A percentile compares a stretch with the other conserved stretches of the same genome.
Conservation (phyloP, 2,329 filamentous ascomycete species). For the Ophiocordyceps robertsii region DNA sequence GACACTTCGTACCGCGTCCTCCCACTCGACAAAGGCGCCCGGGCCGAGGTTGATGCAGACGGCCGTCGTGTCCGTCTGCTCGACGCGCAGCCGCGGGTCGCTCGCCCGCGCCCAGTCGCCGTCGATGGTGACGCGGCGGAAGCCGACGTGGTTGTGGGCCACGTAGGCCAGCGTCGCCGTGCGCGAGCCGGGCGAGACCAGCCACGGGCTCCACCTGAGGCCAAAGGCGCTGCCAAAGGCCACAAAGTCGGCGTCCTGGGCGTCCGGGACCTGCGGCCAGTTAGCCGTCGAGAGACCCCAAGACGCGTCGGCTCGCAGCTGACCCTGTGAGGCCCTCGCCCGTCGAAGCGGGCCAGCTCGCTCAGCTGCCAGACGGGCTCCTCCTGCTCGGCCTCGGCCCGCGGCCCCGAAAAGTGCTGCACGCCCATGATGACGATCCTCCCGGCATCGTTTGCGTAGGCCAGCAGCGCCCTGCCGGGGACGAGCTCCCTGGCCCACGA, state of each 20-base stretch:
- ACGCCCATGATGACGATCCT: constrained; percentile 39
- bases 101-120: constrained; percentile 19
- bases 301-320: too few relatives aligned
- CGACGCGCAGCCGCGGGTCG: constrained; percentile 24
- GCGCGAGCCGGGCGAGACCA: constrained; percentile 16
- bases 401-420: constrained; percentile 17
- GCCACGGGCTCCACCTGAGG: constrained; percentile 42
- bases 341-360: constrained; percentile 36
- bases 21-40: constrained; percentile 43
- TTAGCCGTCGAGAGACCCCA: too few relatives aligned
- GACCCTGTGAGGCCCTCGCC: constrained; percentile 28
- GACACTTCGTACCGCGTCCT: constrained; percentile 29
- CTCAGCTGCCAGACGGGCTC: constrained; percentile 33
- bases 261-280: constrained; percentile 12
- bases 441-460: constrained; percentile 35
- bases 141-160: constrained; percentile 38
- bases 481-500: constrained; percentile 35
- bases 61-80: constrained; percentile 26
- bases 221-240: constrained; percentile 35
- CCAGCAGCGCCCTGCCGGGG: constrained; percentile 29
- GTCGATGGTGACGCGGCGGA: constrained; percentile 32
- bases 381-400: constrained; percentile 12
- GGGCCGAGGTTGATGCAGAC: constrained; percentile 35
- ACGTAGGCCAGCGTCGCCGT: constrained; percentile 36
- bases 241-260: constrained; percentile 32